Conservation (phyloP, 2,329 filamentous ascomycete genomes). For the Ambrosiella xylebori region DNA sequence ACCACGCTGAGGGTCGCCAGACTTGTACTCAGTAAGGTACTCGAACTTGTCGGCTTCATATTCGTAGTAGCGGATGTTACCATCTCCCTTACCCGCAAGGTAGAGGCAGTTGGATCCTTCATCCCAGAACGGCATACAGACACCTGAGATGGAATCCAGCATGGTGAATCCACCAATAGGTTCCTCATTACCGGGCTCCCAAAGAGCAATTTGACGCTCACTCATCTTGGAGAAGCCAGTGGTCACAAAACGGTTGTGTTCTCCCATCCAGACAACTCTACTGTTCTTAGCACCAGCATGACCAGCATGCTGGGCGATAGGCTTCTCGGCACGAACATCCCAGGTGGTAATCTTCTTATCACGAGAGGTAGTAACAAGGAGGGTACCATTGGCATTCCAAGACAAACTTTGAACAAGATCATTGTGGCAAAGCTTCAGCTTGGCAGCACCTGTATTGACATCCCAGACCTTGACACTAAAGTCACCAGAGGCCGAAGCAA, state of each 20-base stretch:
- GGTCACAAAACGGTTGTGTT: constrained; percentile 87
- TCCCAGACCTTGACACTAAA: constrained; percentile 95
- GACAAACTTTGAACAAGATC: constrained; percentile 92
- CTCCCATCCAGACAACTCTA: constrained; percentile 89
- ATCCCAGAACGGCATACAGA: constrained; percentile 99
- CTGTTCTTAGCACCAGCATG: constrained; percentile 95
- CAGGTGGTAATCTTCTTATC: constrained; percentile 98
- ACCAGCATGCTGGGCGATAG: constrained; percentile 67
- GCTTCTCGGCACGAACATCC: constrained; percentile 87
- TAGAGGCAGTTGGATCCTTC: constrained; percentile 91
- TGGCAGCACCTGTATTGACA: constrained; percentile 57
- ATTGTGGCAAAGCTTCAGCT: constrained; percentile 62
- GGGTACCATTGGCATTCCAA: constrained; percentile 78
- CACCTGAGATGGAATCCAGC: constrained; percentile 88
- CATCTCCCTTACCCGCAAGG: constrained; percentile 92
- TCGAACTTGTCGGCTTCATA: constrained; percentile 98
- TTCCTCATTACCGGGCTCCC: constrained; percentile 75
- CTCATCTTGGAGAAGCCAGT: constrained; percentile 98
- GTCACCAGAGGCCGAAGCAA: constrained; percentile 89
- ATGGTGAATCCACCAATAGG: constrained; percentile 82
- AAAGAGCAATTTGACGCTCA: constrained; percentile 85
- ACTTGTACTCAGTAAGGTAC: constrained; percentile 93
- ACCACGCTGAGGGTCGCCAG: constrained; percentile 83
- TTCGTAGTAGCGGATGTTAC: constrained; percentile 98
- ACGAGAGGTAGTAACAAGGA: constrained; percentile 81